A percentile compares a stretch with the other conserved stretches of the same genome.
Conservation (phyloP, 129 eudicot species). For the Scalesia atractyloides region DNA sequence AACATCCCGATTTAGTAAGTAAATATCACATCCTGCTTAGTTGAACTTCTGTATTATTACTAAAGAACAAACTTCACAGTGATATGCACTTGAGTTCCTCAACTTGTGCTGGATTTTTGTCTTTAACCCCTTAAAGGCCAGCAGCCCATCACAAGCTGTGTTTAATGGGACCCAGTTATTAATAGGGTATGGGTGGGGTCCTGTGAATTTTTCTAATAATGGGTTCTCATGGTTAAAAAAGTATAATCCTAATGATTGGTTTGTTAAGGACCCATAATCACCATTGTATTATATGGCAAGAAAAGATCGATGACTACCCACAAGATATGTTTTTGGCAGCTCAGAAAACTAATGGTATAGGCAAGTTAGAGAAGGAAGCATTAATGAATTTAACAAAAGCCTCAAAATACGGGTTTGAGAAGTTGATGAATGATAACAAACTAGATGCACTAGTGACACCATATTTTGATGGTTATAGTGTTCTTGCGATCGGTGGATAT, state of each 20-base stretch:
- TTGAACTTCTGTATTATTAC: not conserved
- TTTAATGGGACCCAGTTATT: too few relatives aligned
- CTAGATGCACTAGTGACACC: constrained; percentile 71
- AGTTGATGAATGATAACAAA: constrained; percentile 57
- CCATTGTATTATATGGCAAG: constrained; percentile 39
- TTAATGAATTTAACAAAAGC: constrained; percentile 37
- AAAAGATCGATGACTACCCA: constrained; percentile 48
- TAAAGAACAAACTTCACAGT: not conserved
- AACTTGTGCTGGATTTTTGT: too few relatives aligned
- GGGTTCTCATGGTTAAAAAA: too few relatives aligned
- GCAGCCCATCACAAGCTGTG: too few relatives aligned
- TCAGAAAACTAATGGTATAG: constrained; percentile 63
- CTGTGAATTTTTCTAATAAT: too few relatives aligned
- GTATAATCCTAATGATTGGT: too few relatives aligned
- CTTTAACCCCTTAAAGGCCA: too few relatives aligned
- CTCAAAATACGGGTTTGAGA: constrained; percentile 58
- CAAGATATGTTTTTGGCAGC: constrained; percentile 56
- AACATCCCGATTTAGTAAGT: constrained; percentile 43
- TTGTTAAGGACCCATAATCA: not conserved
- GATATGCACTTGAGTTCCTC: too few relatives aligned
- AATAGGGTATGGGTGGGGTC: too few relatives aligned
- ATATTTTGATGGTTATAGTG: constrained; percentile 23
- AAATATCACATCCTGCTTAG: not conserved
- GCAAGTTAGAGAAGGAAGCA: constrained; percentile 40
- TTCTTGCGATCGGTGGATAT: constrained; percentile 70